Conservation (phyloP, 2,329 filamentous ascomycete genomes). For the Zalaria sp. region DNA sequence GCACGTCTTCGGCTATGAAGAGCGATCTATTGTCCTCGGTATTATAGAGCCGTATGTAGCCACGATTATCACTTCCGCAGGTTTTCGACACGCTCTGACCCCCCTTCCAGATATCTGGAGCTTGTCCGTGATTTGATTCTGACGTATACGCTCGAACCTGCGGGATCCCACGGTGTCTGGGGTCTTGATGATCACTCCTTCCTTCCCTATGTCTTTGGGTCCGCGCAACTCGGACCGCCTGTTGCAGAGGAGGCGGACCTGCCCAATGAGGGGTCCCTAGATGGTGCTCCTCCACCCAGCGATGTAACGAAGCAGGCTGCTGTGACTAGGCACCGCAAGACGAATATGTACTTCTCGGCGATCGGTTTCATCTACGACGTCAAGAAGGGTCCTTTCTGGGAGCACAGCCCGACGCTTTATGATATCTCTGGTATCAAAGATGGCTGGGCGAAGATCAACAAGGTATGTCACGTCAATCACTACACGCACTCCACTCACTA, state of each 20-base stretch:
- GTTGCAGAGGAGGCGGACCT: constrained; percentile 35
- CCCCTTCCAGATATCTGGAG: constrained; percentile 49
- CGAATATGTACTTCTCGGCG: constrained; percentile 77
- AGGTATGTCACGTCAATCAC: constrained; percentile 15
- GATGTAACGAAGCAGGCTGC: constrained; percentile 40
- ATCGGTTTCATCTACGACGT: constrained; percentile 96
- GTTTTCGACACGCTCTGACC: too few relatives aligned
- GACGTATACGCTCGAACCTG: constrained; percentile 86
- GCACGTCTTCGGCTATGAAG: constrained; percentile 41
- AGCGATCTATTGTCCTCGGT: constrained; percentile 68
- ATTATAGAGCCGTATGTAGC: constrained; percentile 64
- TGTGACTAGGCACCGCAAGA: constrained; percentile 25
- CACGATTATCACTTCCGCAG: neutral
- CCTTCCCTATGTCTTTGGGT: constrained; percentile 86
- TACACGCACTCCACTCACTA: neutral
- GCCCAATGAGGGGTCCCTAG: constrained; percentile 65
- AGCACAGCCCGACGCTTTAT: constrained; percentile 82
- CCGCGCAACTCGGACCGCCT: constrained; percentile 67
- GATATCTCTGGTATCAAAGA: constrained; percentile 81
- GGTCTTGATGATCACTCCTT: constrained; percentile 97
- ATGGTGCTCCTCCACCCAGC: constrained; percentile 51
- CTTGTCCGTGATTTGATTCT: constrained; percentile 73
- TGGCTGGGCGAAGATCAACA: constrained; percentile 96
- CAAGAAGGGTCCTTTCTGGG: constrained; percentile 90
- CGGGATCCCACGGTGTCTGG: constrained; percentile 95